phyloP scores from a whole-genome alignment of 2,329 filamentous ascomycete genomes.

The Penicillium sp. region DNA sequence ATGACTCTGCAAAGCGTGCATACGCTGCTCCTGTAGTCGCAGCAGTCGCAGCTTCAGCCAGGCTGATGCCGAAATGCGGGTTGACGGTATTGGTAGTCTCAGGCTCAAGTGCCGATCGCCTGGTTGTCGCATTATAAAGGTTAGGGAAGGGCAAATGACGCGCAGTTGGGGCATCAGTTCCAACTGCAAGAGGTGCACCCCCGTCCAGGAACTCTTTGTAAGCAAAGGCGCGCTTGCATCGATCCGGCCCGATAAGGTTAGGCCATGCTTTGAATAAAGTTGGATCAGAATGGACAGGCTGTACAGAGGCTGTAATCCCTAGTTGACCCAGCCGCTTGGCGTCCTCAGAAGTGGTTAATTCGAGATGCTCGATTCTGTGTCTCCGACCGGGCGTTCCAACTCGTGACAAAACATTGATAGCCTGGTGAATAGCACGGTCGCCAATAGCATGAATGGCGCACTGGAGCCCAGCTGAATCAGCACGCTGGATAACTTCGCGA shows the following conservation, averaged over 20 bases:
- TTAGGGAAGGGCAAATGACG: conserved; percentile 49
- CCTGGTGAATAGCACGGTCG: conserved; percentile 48
- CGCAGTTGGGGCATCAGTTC: conserved; percentile 53
- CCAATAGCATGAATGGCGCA: conserved; percentile 56
- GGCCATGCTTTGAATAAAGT: conserved; percentile 52
- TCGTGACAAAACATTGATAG: conserved; percentile 49
- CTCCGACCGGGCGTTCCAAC: conserved; percentile 43
- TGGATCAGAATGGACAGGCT: conserved; percentile 45
- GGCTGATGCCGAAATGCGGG: conserved; percentile 44
- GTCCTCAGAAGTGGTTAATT: conserved; percentile 51
- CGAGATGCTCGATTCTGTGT: conserved; percentile 55
- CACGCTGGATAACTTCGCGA: conserved; percentile 46
- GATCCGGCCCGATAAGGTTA: conserved; percentile 46
- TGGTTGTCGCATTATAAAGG: conserved; percentile 53
- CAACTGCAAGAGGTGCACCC: conserved; percentile 49
- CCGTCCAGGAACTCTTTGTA: conserved; percentile 52
- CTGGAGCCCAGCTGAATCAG: conserved; percentile 48
- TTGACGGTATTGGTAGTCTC: conserved; percentile 45
- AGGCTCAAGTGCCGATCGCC: conserved; percentile 47
- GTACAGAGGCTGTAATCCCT: conserved; percentile 48
- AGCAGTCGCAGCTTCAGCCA: conserved; percentile 47
- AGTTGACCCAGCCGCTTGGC: conserved; percentile 48
- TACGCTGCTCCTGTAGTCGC: conserved; percentile 50
- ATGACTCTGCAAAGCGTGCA: conserved; percentile 48
- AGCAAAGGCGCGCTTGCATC: conserved; percentile 52